Base-by-base conservation (phyloP, 202 grass and related monocot species). In the Elaeis oleifera region DNA sequence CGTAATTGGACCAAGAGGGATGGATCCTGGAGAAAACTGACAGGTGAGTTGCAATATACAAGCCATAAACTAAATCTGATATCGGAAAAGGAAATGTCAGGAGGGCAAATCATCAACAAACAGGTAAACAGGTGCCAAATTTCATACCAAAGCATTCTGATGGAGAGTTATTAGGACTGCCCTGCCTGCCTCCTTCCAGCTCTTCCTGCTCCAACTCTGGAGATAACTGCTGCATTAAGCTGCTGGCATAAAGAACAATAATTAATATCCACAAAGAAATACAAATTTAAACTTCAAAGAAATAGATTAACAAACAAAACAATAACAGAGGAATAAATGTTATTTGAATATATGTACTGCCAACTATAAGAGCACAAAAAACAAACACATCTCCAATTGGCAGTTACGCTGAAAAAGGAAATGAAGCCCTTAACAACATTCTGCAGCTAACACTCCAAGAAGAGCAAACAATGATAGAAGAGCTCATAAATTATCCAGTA, bases 161-260 rank as follows among this genome's bases (percentile, higher is more conserved):
- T 32, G 64, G 64, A 73, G 81, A 89, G 36, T 76, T 77, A 52
- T 72, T 81, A 70, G 65, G 70, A 18, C 68, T 71, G 21, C 74
- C 65, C 55, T 69, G 70, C 68, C 56, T 18, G 8, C 18, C 56
- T 54, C 29, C 23, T 15, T 54, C 18, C 19, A 58, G 21, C 11
- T 67, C 63, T 53, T 65, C 52, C n/a, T 79, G 78, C 23, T 79
- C 68, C 71, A 70, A 65, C 63, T 79, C 75, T 58, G 50, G 32
- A 66, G 71, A 73, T 68, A 20, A 66, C 20, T 84, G 78, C 32
- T 69, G 74, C 17, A 65, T 73, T 31, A 73, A 69, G 71, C 86
- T 84, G 81, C 28, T 56, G 29, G 36, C 29, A 75, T 18, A 76
- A 15, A 64, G 4, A 55, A 68, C 28, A 63, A 54, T 25, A 11